phyloP scores from a whole-genome alignment of 352 stramenopile species.

The Globisporangium megalacanthum region DNA sequence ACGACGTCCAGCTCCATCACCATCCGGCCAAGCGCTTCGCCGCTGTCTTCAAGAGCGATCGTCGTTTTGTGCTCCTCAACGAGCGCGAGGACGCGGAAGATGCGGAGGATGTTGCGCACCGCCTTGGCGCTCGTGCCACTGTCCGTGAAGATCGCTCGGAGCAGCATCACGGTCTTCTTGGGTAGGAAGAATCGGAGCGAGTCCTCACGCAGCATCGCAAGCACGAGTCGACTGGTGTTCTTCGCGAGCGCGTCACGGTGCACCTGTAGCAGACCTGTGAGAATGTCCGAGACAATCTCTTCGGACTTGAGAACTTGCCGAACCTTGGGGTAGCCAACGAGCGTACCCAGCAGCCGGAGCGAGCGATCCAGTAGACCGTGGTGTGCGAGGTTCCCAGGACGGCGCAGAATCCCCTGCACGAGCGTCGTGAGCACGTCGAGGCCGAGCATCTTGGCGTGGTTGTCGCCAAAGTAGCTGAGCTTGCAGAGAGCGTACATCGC shows the following conservation, averaged over 20 bases:
- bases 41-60: slow-evolving; percentile 66
- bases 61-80: slow-evolving; percentile 78
- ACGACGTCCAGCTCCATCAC: slow-evolving; percentile 37
- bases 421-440: slow-evolving; percentile 54
- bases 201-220: slow-evolving; percentile 60
- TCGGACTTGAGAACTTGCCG: slow-evolving; percentile 58
- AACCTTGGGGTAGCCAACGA: slow-evolving; percentile 48
- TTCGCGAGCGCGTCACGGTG: slow-evolving; percentile 47
- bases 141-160: slow-evolving; percentile 54
- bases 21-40: slow-evolving; percentile 41
- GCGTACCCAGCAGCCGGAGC: slow-evolving; percentile 53
- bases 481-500: slow-evolving; percentile 61
- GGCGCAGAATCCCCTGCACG: slow-evolving; percentile 40
- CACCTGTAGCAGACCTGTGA: slow-evolving; percentile 58
- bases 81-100: slow-evolving; percentile 47
- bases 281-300: slow-evolving; percentile 63
- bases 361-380: slow-evolving; percentile 52
- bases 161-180: slow-evolving; percentile 66
- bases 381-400: slow-evolving; percentile 31
- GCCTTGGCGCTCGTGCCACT: slow-evolving; percentile 37
- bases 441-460: slow-evolving; percentile 55
- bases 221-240: slow-evolving; percentile 54
- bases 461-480: slow-evolving; percentile 54
- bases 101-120: slow-evolving; percentile 50
- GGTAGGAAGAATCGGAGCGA: slow-evolving; percentile 78